Percentiles rank a stretch among this genome's conserved stretches.
Conservation (phyloP, 2,329 filamentous ascomycete species). For the Arthroderma uncinatum region DNA sequence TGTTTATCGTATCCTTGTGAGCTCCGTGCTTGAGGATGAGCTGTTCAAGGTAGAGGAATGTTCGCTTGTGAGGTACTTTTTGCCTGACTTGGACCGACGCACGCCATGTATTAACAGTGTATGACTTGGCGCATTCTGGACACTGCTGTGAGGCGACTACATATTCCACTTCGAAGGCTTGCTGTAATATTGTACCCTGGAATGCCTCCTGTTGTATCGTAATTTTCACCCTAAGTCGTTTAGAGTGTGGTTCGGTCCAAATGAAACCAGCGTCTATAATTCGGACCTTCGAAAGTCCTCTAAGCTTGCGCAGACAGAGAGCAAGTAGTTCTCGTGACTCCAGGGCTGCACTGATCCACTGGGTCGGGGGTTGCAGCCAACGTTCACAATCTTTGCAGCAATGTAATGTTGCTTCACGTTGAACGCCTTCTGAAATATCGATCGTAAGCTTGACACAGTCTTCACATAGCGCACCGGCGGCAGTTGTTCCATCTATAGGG, state of each 20-base stretch:
- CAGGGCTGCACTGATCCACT: slow-evolving; percentile 72
- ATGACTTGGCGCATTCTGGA: slow-evolving; percentile 88
- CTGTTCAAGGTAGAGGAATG: slow-evolving; percentile 76
- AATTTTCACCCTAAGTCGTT: slow-evolving; percentile 85
- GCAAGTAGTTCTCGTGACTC: slow-evolving; percentile 91
- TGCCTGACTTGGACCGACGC: slow-evolving; percentile 90
- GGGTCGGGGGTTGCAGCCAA: slow-evolving; percentile 76
- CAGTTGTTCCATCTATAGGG: slow-evolving; percentile 80
- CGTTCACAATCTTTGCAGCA: slow-evolving; percentile 90
- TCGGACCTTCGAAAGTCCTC: slow-evolving; percentile 75
- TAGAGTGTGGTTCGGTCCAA: slow-evolving; percentile 96
- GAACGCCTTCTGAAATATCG: slow-evolving; percentile 85
- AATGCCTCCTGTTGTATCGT: slow-evolving; percentile 69
- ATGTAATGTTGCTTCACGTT: slow-evolving; percentile 78
- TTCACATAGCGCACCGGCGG: slow-evolving; percentile 80
- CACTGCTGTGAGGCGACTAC: slow-evolving; percentile 87
- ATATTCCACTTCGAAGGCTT: slow-evolving; percentile 90
- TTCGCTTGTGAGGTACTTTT: slow-evolving; percentile 92
- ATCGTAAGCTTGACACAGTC: slow-evolving; percentile 92
- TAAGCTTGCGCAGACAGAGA: slow-evolving; percentile 76
- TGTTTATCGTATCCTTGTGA: slow-evolving; percentile 89
- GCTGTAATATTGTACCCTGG: slow-evolving; percentile 64
- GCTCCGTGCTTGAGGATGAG: slow-evolving; percentile 89
- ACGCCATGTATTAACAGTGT: slow-evolving; percentile 91
- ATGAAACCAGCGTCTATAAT: slow-evolving; percentile 95